These are phyloP conservation scores for Apiospora koreana DNA, from an alignment of 2,329 filamentous ascomycete genomes.

Conservation along the genomic window DNA sequence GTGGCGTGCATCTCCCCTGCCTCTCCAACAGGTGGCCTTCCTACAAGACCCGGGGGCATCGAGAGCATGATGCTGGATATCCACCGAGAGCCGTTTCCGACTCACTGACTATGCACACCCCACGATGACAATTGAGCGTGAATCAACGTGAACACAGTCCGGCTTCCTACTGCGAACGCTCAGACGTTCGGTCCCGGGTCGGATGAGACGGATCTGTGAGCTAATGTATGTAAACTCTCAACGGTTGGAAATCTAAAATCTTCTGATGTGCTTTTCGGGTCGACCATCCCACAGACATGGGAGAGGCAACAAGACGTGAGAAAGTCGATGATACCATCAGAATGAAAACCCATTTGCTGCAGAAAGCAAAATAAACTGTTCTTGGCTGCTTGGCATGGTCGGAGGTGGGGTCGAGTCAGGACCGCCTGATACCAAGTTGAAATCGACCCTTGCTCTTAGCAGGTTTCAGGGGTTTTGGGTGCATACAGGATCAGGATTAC, in stretches of 20 bases:
- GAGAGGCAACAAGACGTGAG: not conserved
- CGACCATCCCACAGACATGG: not conserved
- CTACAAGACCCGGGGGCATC: not conserved
- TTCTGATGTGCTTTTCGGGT: not conserved
- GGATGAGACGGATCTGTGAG: not conserved
- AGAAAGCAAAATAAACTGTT: conserved; percentile 1
- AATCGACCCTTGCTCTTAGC: conserved; percentile 49
- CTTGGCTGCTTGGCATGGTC: not conserved
- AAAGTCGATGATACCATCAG: not conserved
- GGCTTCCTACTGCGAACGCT: not conserved
- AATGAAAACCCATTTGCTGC: not conserved
- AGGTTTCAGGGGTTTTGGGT: conserved; percentile 51
- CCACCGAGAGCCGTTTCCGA: not conserved
- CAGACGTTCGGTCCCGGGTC: not conserved
- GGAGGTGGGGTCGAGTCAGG: not conserved
- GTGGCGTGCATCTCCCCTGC: not conserved
- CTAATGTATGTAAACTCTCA: not conserved
- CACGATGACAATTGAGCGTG: not conserved
- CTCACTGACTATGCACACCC: not conserved
- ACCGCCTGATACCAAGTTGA: conserved; percentile 45
- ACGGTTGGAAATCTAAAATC: not conserved
- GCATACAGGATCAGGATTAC: conserved; percentile 6
- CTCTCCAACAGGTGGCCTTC: not conserved
- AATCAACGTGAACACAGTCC: not conserved
- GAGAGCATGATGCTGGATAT: not conserved